Evolutionary conservation across 2,329 filamentous ascomycete species (phyloP).

Genomic region (Aureobasidium lini): DNA sequence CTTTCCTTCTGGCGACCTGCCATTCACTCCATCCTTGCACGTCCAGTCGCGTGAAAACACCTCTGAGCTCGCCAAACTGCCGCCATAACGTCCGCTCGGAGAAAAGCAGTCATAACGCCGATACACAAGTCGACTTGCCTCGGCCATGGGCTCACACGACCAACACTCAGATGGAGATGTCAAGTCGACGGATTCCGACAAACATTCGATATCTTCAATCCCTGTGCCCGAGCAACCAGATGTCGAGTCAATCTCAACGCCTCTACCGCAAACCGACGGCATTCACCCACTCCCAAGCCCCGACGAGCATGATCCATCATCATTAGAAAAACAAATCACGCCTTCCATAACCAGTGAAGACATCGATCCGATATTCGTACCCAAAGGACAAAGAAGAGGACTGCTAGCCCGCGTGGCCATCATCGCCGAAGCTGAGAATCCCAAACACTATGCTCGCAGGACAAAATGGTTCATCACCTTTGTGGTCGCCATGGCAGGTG

Average conservation of each 20-base stretch:
- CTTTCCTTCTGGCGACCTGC: no score
- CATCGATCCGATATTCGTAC: conserved; percentile 36
- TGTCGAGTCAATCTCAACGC: not conserved
- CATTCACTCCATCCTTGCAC: not conserved
- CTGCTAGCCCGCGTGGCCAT: conserved; percentile 63
- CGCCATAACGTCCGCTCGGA: not conserved
- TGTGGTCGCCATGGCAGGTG: conserved; percentile 68
- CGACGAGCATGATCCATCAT: not conserved
- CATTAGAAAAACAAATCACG: not conserved
- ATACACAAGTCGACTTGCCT: not conserved
- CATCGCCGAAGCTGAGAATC: conserved; percentile 70
- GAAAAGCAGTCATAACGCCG: not conserved
- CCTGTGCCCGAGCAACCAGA: not conserved
- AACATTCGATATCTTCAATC: not conserved
- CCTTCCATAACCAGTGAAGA: conserved; percentile 5
- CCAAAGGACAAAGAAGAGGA: conserved; percentile 55
- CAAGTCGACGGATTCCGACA: not conserved
- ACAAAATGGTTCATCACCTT: conserved; percentile 83
- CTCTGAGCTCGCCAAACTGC: not conserved
- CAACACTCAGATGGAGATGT: not conserved
- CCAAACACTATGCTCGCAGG: conserved; percentile 61
- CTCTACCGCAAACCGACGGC: not conserved
- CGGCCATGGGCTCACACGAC: not conserved
- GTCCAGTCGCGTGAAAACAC: not conserved
- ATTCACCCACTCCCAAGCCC: not conserved